Evolutionary conservation across 2,329 filamentous ascomycete species (phyloP).

Genomic region (Pseudopithomyces chartarum): DNA sequence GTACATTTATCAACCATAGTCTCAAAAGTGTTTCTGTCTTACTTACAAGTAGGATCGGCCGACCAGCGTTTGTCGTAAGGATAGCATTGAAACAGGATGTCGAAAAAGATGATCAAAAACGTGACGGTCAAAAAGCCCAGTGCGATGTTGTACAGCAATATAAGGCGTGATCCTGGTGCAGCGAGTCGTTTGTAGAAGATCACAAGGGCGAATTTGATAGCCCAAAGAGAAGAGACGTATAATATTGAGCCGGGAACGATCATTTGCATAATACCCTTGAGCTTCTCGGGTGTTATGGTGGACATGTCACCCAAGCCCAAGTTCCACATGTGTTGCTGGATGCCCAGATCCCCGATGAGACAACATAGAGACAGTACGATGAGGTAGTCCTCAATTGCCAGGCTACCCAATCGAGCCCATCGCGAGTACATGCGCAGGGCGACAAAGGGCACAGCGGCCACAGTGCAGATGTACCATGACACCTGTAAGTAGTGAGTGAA

Average conservation of each 20-base stretch:
- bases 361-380: constrained; percentile 35
- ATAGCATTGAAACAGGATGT: constrained; percentile 49
- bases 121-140: constrained; percentile 37
- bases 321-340: constrained; percentile 44
- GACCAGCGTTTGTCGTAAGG: constrained; percentile 39
- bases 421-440: constrained; percentile 34
- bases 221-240: constrained; percentile 49
- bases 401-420: constrained; percentile 29
- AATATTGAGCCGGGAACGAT: constrained; percentile 49
- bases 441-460: constrained; percentile 32
- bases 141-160: constrained; percentile 45
- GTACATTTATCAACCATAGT: constrained; percentile 8
- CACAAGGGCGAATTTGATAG: constrained; percentile 49
- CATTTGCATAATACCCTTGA: constrained; percentile 38
- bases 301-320: constrained; percentile 32
- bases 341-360: constrained; percentile 37
- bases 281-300: constrained; percentile 17
- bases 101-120: constrained; percentile 45
- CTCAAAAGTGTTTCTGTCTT: background rate
- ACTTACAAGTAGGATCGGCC: constrained; percentile 22
- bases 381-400: constrained; percentile 39
- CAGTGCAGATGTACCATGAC: constrained; percentile 46
- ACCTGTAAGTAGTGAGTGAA: constrained; percentile 19
- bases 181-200: constrained; percentile 51
- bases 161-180: constrained; percentile 40